Percentiles rank a stretch among this genome's conserved stretches.
phyloP scores from a whole-genome alignment of 2,329 filamentous ascomycete genomes.

The Cladophialophora immunda region DNA sequence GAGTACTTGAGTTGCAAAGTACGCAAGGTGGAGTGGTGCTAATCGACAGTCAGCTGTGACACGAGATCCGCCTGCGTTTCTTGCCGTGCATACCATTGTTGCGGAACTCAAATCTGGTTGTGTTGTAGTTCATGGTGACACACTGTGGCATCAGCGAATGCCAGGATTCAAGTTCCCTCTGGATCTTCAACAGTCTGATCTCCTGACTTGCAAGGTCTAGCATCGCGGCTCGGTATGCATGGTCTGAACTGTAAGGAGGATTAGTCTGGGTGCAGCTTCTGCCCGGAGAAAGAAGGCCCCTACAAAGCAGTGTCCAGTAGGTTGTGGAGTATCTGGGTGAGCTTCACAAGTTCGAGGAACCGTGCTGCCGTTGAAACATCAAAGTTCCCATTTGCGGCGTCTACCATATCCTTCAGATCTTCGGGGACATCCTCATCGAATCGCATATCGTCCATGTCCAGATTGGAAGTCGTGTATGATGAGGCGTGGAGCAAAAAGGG shows the following conservation, averaged over 20 bases:
- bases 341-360: slow-evolving; percentile 46
- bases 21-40: slow-evolving; percentile 54
- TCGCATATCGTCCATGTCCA: slow-evolving; percentile 54
- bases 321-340: slow-evolving; percentile 33
- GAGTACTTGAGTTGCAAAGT: slow-evolving; percentile 54
- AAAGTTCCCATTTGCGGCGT: slow-evolving; percentile 46
- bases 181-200: slow-evolving; percentile 30
- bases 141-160: slow-evolving; percentile 38
- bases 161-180: slow-evolving; percentile 36
- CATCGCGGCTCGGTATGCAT: slow-evolving; percentile 22
- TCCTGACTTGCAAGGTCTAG: slow-evolving; percentile 25
- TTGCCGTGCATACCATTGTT: slow-evolving; percentile 38
- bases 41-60: slow-evolving; percentile 9
- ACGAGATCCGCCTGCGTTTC: background rate
- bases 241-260: slow-evolving; percentile 20
- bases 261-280: slow-evolving; percentile 4
- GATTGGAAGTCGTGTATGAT: slow-evolving; percentile 53
- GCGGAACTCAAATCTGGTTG: slow-evolving; percentile 25
- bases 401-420: slow-evolving; percentile 49
- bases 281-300: background rate
- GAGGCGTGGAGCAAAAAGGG: slow-evolving; percentile 54
- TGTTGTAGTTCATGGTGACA: slow-evolving; percentile 34
- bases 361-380: slow-evolving; percentile 50
- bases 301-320: slow-evolving; percentile 36
- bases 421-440: slow-evolving; percentile 54